Evolutionary conservation across 2,329 filamentous ascomycete genomes (phyloP).

Genomic region (Colletotrichum sp.): DNA sequence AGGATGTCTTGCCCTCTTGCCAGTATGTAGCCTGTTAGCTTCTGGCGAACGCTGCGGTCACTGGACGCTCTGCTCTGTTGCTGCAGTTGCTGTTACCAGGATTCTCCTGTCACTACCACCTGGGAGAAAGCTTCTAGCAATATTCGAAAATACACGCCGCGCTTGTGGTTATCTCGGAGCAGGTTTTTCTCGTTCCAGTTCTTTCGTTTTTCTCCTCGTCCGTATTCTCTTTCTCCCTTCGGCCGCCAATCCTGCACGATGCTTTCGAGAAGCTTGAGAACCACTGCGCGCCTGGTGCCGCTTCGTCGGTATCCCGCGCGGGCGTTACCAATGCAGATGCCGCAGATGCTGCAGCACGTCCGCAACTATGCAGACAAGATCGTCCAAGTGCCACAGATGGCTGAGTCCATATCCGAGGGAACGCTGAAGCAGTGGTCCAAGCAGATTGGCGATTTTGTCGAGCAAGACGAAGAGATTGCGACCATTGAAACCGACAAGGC

Average conservation of each 20-base stretch:
- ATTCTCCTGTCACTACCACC: neutral
- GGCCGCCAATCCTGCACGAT: conserved; percentile 31
- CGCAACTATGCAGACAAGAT: conserved; percentile 77
- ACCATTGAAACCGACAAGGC: conserved; percentile 99
- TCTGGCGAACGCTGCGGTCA: neutral
- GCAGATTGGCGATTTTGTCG: conserved; percentile 89
- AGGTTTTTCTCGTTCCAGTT: neutral
- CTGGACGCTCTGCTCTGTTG: neutral
- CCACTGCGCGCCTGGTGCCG: conserved; percentile 48
- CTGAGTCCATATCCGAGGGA: conserved; percentile 97
- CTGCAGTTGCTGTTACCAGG: neutral
- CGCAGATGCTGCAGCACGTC: conserved; percentile 59
- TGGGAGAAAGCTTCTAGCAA: neutral
- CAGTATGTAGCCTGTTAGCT: neutral
- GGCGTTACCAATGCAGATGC: conserved; percentile 42
- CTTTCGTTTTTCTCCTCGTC: neutral
- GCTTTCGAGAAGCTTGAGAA: conserved; percentile 49
- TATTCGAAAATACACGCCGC: neutral
- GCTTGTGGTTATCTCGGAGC: neutral
- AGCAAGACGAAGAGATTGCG: conserved; percentile 96
- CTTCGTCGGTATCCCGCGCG: conserved; percentile 43
- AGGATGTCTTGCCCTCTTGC: neutral
- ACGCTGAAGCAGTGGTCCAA: conserved; percentile 97
- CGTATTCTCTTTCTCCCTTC: neutral
- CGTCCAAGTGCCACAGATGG: conserved; percentile 97